Conservation (phyloP, 352 stramenopile genomes). For the Phytopythium cucurbitacearum region DNA sequence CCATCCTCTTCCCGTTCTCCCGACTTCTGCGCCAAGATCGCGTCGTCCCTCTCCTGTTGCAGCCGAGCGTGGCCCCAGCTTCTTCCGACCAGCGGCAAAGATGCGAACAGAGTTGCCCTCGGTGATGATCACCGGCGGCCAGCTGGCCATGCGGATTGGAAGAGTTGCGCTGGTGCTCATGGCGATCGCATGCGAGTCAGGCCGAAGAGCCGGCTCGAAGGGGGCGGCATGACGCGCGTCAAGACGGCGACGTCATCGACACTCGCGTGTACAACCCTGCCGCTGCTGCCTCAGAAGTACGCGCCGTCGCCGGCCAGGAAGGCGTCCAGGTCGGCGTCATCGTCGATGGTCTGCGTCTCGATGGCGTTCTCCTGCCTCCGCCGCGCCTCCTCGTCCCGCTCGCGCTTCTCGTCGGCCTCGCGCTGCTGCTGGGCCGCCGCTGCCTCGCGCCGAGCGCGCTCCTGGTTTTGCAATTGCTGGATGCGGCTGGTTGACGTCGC, state of each 20-base stretch:
- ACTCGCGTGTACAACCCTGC: no score
- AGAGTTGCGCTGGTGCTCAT: no score
- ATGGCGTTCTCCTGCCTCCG: slow-evolving; percentile 35
- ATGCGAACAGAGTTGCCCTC: no score
- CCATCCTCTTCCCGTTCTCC: no score
- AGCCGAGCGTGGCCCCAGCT: no score
- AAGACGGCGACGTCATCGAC: neutral
- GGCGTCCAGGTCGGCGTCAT: slow-evolving; percentile 47
- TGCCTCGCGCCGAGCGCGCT: slow-evolving; percentile 25
- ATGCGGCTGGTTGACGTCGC: slow-evolving; percentile 45
- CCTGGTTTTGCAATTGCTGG: slow-evolving; percentile 56
- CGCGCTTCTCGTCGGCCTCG: slow-evolving; percentile 23
- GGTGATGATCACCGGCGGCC: no score
- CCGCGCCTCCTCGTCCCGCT: slow-evolving; percentile 23
- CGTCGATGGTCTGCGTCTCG: slow-evolving; percentile 29
- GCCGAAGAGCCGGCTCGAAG: neutral
- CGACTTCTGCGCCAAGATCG: no score
- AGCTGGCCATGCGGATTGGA: no score
- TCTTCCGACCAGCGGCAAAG: no score
- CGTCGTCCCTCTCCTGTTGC: no score
- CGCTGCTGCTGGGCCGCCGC: slow-evolving; percentile 14
- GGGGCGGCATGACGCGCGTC: neutral
- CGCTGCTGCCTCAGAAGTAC: slow-evolving; percentile 30
- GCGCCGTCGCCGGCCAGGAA: slow-evolving; percentile 54
- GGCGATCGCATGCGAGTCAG: no score